Evolutionary conservation across 2,329 filamentous ascomycete species (phyloP).

Genomic region (Dactylellina sp.): DNA sequence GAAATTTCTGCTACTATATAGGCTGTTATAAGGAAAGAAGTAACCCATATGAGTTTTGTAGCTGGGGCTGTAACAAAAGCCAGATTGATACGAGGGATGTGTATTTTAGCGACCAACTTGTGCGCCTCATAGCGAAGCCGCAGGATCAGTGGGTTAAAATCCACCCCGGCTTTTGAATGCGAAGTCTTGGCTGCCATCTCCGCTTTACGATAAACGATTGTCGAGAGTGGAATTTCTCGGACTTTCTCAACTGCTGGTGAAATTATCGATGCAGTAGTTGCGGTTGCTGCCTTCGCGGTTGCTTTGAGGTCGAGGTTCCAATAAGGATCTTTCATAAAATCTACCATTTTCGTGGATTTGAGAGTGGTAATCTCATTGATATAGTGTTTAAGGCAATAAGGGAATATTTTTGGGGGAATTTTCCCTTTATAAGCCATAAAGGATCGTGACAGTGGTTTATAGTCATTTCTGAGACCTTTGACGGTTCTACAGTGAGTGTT

Average conservation of each 20-base stretch:
- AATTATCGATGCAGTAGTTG: constrained; percentile 4
- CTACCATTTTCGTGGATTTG: constrained; percentile 31
- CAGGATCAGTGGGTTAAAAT: constrained; percentile 42
- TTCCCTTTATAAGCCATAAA: constrained; percentile 2
- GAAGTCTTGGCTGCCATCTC: constrained; percentile 16
- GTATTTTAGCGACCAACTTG: constrained; percentile 1
- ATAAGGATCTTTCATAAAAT: constrained; percentile 40
- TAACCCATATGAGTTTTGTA: constrained; percentile 32
- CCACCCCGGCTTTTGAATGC: constrained; percentile 4
- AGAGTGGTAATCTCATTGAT: constrained; percentile 3
- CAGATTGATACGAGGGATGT: constrained; percentile 10
- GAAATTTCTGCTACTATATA: constrained; percentile 33
- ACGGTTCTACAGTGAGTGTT: background rate
- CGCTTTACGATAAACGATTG: constrained; percentile 40
- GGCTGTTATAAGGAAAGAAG: constrained; percentile 28
- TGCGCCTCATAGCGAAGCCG: constrained; percentile 27
- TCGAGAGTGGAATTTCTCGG: constrained; percentile 37
- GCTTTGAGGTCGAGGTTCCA: constrained; percentile 46
- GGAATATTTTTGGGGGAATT: constrained; percentile 9
- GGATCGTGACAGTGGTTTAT: background rate
- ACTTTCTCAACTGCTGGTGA: constrained; percentile 1
- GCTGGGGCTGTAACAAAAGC: constrained; percentile 10
- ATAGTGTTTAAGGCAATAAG: constrained; percentile 2
- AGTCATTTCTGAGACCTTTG: constrained; percentile 15
- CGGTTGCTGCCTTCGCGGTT: constrained; percentile 1